phyloP scores from a whole-genome alignment of 345 rosid species.

The Pelargonium nanum region DNA sequence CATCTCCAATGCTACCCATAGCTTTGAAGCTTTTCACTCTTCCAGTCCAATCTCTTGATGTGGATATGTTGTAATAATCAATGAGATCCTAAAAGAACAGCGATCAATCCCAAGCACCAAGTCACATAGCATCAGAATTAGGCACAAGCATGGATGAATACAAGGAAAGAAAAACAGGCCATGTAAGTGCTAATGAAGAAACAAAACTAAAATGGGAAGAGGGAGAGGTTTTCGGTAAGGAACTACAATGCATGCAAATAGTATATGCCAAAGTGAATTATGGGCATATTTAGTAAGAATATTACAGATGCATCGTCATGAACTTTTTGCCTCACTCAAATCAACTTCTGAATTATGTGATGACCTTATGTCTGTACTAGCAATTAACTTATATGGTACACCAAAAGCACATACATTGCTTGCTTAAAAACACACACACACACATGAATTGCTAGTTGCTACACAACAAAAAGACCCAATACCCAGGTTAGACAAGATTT shows the following conservation, averaged over 20 bases:
- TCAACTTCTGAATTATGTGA: background rate
- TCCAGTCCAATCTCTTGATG: slow-evolving; percentile 93
- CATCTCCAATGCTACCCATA: slow-evolving; percentile 85
- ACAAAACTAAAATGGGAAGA: background rate
- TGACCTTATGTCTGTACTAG: too few relatives aligned
- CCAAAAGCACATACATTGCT: too few relatives aligned
- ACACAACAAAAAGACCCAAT: too few relatives aligned
- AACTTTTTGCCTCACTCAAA: background rate
- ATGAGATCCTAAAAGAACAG: slow-evolving; percentile 57
- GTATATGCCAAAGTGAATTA: background rate
- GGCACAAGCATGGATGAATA: slow-evolving; percentile 1
- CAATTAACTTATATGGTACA: too few relatives aligned
- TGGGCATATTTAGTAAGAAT: background rate
- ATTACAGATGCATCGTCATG: background rate
- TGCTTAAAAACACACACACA: too few relatives aligned
- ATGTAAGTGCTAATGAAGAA: background rate
- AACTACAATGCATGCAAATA: background rate
- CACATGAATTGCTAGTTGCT: too few relatives aligned
- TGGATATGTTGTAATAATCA: slow-evolving; percentile 85
- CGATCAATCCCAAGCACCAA: slow-evolving; percentile 4
- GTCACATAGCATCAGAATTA: slow-evolving; percentile 8
- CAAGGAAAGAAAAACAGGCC: background rate
- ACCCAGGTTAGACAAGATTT: too few relatives aligned
- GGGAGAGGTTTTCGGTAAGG: too few relatives aligned
- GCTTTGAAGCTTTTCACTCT: slow-evolving; percentile 81